Evolutionary conservation across 208 protist genomes (phyloP).

Genomic region (Trichomonas vaginalis): DNA sequence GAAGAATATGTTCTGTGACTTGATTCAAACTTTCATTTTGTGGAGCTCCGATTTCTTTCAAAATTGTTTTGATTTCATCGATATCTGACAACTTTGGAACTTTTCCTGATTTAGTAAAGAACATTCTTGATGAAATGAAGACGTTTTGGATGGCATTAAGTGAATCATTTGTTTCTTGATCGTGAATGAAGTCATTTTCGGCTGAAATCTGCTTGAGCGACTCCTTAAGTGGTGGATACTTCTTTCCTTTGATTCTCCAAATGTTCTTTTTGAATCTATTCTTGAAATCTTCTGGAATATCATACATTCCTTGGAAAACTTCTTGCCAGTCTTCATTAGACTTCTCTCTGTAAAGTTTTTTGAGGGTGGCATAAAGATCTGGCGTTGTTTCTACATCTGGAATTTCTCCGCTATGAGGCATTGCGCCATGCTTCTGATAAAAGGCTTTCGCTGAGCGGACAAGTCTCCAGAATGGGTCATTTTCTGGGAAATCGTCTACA

Average conservation of each 20-base stretch:
- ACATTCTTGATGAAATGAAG: not conserved
- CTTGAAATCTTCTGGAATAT: not conserved
- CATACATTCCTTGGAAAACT: not conserved
- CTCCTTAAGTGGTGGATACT: not conserved
- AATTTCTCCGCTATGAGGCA: not conserved
- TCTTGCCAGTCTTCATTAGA: not conserved
- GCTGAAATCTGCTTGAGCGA: too few species aligned
- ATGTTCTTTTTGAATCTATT: not conserved
- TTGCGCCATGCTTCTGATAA: not conserved
- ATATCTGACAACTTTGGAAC: not conserved
- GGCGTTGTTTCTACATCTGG: not conserved
- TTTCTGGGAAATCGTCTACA: not conserved
- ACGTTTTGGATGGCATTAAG: too few species aligned
- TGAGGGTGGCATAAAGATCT: not conserved
- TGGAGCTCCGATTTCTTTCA: not conserved
- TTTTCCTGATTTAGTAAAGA: not conserved
- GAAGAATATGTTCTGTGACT: not conserved
- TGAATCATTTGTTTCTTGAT: not conserved
- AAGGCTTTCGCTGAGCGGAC: not conserved
- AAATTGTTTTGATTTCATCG: not conserved
- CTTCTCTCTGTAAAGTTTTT: not conserved
- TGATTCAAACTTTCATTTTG: not conserved
- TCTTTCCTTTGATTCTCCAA: not conserved
- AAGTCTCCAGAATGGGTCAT: not conserved
- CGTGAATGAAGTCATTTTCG: not conserved